Conservation (phyloP, 2,329 filamentous ascomycete genomes). For the Exophiala bonariae region DNA sequence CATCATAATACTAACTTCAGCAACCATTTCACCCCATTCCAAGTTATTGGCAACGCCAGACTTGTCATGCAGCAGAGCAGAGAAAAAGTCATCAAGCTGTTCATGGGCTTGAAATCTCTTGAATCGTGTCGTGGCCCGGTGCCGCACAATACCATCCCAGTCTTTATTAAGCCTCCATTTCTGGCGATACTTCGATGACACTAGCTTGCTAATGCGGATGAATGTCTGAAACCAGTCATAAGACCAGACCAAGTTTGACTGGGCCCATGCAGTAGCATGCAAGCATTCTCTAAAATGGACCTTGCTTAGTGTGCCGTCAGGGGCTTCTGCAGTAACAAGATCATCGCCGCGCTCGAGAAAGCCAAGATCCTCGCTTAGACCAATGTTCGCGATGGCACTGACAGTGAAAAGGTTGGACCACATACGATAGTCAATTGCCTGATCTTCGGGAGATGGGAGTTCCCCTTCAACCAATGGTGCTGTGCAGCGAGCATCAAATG, state of each 20-base stretch:
- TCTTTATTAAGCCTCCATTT: conserved; percentile 28
- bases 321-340: conserved; percentile 26
- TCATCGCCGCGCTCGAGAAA: conserved; percentile 40
- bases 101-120: conserved; percentile 51
- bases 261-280: conserved; percentile 9
- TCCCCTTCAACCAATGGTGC: conserved; percentile 1
- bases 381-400: conserved; percentile 42
- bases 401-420: conserved; percentile 41
- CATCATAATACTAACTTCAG: conserved; percentile 24
- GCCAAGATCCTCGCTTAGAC: conserved; percentile 36
- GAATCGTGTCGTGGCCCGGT: conserved; percentile 45
- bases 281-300: conserved; percentile 26
- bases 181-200: conserved; percentile 24
- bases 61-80: conserved; percentile 50
- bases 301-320: conserved; percentile 23
- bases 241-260: conserved; percentile 28
- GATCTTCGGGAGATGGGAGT: conserved; percentile 24
- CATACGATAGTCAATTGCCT: conserved; percentile 36
- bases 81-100: conserved; percentile 57
- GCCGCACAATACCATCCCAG: conserved; percentile 49
- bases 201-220: conserved; percentile 18
- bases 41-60: conserved; percentile 42
- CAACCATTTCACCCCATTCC: conserved; percentile 32
- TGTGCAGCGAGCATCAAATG: conserved; percentile 36
- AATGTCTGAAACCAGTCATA: conserved; percentile 27